Conservation (phyloP, 257 asterid species). For the Ballota nigra region DNA sequence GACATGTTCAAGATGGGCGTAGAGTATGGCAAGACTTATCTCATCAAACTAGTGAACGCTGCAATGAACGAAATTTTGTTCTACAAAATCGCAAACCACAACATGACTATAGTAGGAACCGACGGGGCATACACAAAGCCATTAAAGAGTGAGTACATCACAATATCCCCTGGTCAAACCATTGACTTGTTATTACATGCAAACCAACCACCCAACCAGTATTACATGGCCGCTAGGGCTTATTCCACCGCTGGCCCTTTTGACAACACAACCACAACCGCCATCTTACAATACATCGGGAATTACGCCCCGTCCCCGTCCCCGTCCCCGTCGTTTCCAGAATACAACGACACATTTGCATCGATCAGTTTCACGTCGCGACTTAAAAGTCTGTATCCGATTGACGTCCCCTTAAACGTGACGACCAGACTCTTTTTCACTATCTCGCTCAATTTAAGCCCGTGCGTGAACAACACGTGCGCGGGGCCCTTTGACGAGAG, state of each 20-base stretch:
- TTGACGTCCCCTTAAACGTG: not conserved
- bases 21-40: slow-evolving; percentile 9
- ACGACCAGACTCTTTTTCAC: not conserved
- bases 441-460: not conserved
- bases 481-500: not conserved
- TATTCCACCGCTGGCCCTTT: not conserved
- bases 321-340: not conserved
- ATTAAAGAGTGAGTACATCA: not conserved
- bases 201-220: not conserved
- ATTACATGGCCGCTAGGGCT: slow-evolving; percentile 4
- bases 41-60: not conserved
- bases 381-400: not conserved
- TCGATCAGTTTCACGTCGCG: not conserved
- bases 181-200: not conserved
- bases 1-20: slow-evolving; percentile 14
- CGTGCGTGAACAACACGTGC: not conserved
- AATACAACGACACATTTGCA: not conserved
- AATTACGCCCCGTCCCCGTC: not conserved
- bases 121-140: slow-evolving; percentile 21
- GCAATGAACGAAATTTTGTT: slow-evolving; percentile 7
- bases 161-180: slow-evolving; percentile 13
- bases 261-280: not conserved
- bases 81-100: slow-evolving; percentile 14
- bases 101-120: slow-evolving; percentile 4
- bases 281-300: not conserved